Base-by-base conservation (phyloP, 768 basidiomycete genomes). In the Podaxis carcinomalis region DNA sequence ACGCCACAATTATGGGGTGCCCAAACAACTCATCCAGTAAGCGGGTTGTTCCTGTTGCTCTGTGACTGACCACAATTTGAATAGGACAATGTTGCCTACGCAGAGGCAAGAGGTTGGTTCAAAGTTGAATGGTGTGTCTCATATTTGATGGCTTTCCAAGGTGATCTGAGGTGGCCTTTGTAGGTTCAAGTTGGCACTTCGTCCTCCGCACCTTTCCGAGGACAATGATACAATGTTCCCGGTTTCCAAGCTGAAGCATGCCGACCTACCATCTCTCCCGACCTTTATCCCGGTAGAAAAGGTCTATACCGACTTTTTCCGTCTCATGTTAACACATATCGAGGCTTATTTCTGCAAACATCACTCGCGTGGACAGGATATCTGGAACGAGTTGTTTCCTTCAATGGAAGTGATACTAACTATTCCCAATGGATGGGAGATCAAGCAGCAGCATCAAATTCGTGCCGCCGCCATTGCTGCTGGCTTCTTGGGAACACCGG, bases 181-280 rank as follows among this genome's bases (percentile, higher is more conserved):
- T 32, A 73, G 72, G 72, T 72, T 68, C 66, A 72, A 71, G 56
- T 60, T 71, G 1, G 58, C 21, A 0, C 63, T 72, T 7, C 63
- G 65, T 7, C 71, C 70, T 4, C 51, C 57, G 3, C 64, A 68
- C 42, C 51, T 69, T 0, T 28, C 63, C 16, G 19, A 7, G 19
- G 32, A 14, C 16, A 6, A 16, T 7, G 47, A 27, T 14, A 4
- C 19, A 19, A 4, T 21, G 23, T 11, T 9, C n/a, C 21, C 44
- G 1, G n/a, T 16, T 47, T 5, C 27, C 3, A 25, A 32, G n/a
- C 39, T 35, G 1, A 46, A 59, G 0, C 65, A 65, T 3, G 25
- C 44, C 23, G 47, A 37, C 13, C 36, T 61, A 37, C 39, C 64
- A 14, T 23, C 62, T 2, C 56, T 73, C 5, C 72, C 71, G 1